phyloP scores from a whole-genome alignment of 2,329 filamentous ascomycete species.

The Alternaria triticina region DNA sequence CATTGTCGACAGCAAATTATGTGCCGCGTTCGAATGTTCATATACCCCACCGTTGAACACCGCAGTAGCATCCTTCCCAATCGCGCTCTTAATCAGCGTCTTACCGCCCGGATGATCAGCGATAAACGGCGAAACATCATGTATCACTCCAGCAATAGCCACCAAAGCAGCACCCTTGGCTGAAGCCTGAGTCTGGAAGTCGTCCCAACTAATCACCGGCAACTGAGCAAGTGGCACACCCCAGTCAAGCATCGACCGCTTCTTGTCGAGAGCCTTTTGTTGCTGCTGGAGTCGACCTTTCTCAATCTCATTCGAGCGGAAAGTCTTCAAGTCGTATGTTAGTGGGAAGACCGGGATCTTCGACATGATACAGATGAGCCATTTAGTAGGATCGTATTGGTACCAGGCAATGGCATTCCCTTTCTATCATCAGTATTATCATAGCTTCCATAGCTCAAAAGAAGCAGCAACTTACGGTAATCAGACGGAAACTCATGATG shows the following conservation, averaged over 20 bases:
- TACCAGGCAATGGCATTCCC: conserved; percentile 49
- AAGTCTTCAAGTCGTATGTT: conserved; percentile 48
- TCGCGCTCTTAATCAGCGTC: conserved; percentile 41
- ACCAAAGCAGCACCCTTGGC: conserved; percentile 43
- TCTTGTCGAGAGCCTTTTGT: conserved; percentile 49
- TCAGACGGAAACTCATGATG: conserved; percentile 50
- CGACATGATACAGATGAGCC: conserved; percentile 46
- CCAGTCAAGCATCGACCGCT: conserved; percentile 47
- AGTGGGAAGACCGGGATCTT: conserved; percentile 38
- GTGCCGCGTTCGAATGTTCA: conserved; percentile 49
- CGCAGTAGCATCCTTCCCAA: conserved; percentile 50
- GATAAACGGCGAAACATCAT: conserved; percentile 47
- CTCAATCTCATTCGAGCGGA: conserved; percentile 44
- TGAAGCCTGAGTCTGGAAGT: conserved; percentile 38
- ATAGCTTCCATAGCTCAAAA: accelerated
- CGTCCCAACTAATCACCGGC: conserved; percentile 49
- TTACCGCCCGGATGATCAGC: conserved; percentile 49
- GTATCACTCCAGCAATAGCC: conserved; percentile 47
- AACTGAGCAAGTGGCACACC: conserved; percentile 45
- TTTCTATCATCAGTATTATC: not conserved
- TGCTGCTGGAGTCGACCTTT: conserved; percentile 50
- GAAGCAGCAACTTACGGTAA: conserved; percentile 15
- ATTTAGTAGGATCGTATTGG: conserved; percentile 52
- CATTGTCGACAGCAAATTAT: conserved; percentile 50
- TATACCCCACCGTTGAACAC: conserved; percentile 51